Evolutionary conservation across 768 basidiomycete species (phyloP), one percentile per base, ranked within the genome.

Genomic region (Suillus paluster): DNA sequence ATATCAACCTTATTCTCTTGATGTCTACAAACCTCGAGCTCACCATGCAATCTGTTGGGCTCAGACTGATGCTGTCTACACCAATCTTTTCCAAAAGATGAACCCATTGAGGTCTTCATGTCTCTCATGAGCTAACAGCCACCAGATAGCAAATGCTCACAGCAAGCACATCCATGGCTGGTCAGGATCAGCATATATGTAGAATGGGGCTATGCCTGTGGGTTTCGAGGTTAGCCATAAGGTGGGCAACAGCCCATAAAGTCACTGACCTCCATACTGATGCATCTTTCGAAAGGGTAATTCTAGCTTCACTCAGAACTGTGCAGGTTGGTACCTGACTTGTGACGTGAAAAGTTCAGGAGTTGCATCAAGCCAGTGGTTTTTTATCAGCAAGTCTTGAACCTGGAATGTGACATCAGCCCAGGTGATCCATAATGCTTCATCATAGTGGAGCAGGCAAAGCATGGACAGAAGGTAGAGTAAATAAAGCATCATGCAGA

Each of bases 91-190:
- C 55, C 25, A 17, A 14, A 60, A 60, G 15, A 60, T 25, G 15
- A 55, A 60, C 15, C 59, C 59, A 21, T 60, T 39, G 11, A 60
- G 50, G 1, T 42, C 38, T 14, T 10, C 1, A 5, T 59, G 33
- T 36, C 23, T 27, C n/a, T 52, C 49, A 2, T 41, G 27, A 36
- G 58, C 46, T 21, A 59, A 23, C 27, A 52, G 7, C 59, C 59
- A 60, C 77, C 77, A 79, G 1, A 68, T 65, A 4, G 70, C 67
- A 23, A 78, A 41, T 7, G 76, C 78, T 30, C 67, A 67, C 14
- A 79, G 72, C 21, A 73, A 70, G 55, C 79, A 80, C 12, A 79
- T 56, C 60, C 77, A 71, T 1, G 71, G 70, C 25, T 71, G 55
- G 1, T 67, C 56, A 3, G 67, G 69, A 1, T 77, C 44, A 12